These are phyloP conservation scores for Epichloe sylvatica DNA, from an alignment of 2,329 filamentous ascomycete genomes.

Conservation along the genomic window DNA sequence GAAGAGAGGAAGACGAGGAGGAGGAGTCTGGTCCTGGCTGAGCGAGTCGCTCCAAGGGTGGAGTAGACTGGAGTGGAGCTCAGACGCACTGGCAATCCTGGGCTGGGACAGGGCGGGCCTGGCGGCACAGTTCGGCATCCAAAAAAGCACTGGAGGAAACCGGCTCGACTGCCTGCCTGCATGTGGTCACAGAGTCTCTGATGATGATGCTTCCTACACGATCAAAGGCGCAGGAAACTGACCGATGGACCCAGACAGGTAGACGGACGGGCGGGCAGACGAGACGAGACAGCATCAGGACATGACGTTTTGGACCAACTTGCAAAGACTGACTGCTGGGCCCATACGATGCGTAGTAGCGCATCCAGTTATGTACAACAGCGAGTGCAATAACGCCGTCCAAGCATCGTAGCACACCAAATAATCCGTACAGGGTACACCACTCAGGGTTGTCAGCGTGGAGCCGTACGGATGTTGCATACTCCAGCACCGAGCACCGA, in stretches of 20 bases:
- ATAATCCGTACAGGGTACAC: background rate
- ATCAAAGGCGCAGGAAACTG: background rate
- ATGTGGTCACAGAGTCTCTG: no score
- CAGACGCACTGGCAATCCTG: background rate
- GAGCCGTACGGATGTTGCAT: background rate
- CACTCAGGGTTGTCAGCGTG: background rate
- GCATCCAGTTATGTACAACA: background rate
- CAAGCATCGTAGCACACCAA: background rate
- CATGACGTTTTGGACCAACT: background rate
- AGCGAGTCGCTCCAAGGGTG: constrained; percentile 4
- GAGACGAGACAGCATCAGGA: background rate
- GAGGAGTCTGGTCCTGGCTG: constrained; percentile 2
- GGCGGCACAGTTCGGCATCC: background rate
- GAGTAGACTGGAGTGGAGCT: constrained; percentile 3
- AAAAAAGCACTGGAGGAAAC: background rate
- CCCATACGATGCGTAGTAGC: background rate
- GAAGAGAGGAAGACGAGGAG: constrained; percentile 9
- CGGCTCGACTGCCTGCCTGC: no score
- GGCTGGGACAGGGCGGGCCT: background rate
- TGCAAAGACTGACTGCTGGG: background rate
- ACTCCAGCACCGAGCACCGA: background rate
- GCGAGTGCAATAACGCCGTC: no score
- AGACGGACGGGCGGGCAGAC: no score
- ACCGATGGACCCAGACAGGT: background rate
- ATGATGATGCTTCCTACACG: no score